Conservation (phyloP, 495 filamentous ascomycete species). For the Talaromyces thailandensis region DNA sequence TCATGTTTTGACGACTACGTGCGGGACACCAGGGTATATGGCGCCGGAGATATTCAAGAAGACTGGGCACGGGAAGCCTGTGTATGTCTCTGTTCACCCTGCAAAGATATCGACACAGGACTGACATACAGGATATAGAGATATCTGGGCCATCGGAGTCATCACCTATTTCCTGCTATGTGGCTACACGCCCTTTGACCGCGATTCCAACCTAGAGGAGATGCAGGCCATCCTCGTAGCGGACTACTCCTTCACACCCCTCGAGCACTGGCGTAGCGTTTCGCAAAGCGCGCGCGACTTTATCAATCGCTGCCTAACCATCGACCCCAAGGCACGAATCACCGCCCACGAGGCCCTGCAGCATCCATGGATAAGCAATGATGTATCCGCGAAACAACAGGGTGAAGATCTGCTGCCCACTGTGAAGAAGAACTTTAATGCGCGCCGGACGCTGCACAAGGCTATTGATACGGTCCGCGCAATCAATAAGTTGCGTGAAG, state of each 20-base stretch:
- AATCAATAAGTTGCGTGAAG: slow-evolving; percentile 91
- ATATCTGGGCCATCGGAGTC: slow-evolving; percentile 73
- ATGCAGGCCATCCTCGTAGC: slow-evolving; percentile 98
- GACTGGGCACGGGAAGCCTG: slow-evolving; percentile 68
- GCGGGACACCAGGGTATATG: slow-evolving; percentile 96
- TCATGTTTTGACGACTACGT: slow-evolving; percentile 94
- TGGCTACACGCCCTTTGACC: slow-evolving; percentile 97
- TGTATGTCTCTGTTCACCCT: slow-evolving; percentile 39
- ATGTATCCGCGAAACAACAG: slow-evolving; percentile 16
- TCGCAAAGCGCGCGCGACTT: slow-evolving; percentile 81
- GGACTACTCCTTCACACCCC: slow-evolving; percentile 91
- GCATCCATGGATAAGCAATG: slow-evolving; percentile 73
- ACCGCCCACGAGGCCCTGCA: slow-evolving; percentile 90
- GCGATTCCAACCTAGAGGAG: slow-evolving; percentile 94
- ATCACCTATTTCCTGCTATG: slow-evolving; percentile 96
- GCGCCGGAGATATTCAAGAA: slow-evolving; percentile 78
- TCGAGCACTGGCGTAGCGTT: slow-evolving; percentile 94
- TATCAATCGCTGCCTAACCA: slow-evolving; percentile 79
- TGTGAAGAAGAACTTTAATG: slow-evolving; percentile 99
- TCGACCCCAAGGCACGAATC: slow-evolving; percentile 78
- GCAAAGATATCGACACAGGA: background rate
- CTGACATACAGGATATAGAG: slow-evolving; percentile 30
- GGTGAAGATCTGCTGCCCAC: slow-evolving; percentile 74
- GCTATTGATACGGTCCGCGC: slow-evolving; percentile 98
- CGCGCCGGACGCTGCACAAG: slow-evolving; percentile 82